A percentile compares a stretch with the other conserved stretches of the same genome.
Conservation (phyloP, 768 basidiomycete species). For the Leccinum olivaceopallidum region DNA sequence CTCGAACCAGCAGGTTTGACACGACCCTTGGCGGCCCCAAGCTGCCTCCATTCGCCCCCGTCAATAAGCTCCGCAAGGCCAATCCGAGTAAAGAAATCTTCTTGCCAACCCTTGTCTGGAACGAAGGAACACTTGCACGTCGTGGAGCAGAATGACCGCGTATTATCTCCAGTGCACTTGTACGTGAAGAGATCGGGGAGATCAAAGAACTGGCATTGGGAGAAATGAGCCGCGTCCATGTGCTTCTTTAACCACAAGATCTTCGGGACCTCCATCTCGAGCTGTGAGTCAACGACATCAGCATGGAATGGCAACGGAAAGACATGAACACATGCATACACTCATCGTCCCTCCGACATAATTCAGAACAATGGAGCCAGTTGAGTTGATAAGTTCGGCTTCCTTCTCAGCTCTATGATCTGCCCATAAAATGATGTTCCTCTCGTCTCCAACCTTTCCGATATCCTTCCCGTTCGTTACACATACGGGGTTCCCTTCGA, state of each 20-base stretch:
- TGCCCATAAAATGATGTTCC: constrained; percentile 94
- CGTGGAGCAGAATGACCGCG: constrained; percentile 87
- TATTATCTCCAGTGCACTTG: constrained; percentile 71
- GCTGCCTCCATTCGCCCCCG: constrained; percentile 61
- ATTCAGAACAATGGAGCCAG: constrained; percentile 81
- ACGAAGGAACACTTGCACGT: constrained; percentile 97
- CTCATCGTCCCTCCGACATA: constrained; percentile 98
- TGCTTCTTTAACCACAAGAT: constrained; percentile 93
- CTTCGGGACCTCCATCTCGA: constrained; percentile 99
- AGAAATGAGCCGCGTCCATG: constrained; percentile 74
- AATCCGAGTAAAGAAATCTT: constrained; percentile 82
- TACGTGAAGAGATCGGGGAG: constrained; percentile 97
- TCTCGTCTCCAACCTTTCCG: constrained; percentile 60
- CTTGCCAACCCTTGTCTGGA: constrained; percentile 86
- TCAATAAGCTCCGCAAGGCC: constrained; percentile 73
- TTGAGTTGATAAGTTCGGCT: constrained; percentile 85
- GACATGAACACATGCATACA: constrained; percentile 42
- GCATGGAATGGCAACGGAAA: constrained; percentile 3
- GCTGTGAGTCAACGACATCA: constrained; percentile 41
- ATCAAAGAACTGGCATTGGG: constrained; percentile 81
- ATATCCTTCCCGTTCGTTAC: constrained; percentile 70
- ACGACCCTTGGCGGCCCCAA: constrained; percentile 66
- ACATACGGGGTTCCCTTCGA: constrained; percentile 68
- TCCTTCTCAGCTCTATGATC: constrained; percentile 94
- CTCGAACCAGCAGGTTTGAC: constrained; percentile 83